Base-by-base conservation (phyloP, 371 early-diverging fungal genomes). In the Zychaea mexicana region DNA sequence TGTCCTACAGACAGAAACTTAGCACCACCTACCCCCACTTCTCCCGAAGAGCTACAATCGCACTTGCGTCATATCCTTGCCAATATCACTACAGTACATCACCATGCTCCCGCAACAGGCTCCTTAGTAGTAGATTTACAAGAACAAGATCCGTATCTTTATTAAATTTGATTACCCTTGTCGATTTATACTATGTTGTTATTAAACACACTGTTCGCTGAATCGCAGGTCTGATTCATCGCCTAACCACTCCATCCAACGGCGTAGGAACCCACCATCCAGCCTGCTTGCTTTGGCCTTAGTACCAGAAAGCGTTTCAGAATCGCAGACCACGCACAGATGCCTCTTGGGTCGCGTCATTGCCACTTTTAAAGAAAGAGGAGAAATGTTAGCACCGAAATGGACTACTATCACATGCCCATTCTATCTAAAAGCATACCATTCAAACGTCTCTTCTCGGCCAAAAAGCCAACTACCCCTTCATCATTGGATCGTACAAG, bases 311-410 rank as follows among this genome's bases (percentile, higher is more conserved):
- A 90, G 67, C 0, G 90, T 90, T 42, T 87, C 85, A 7, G 85
- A 83, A 76, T 97, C 91, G 26, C 93, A 93, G 21, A 99, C 83
- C 1, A 99, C 84, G 72, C 92, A 91, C 38, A 97, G 69, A 60
- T 96, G 96, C 45, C 95, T 79, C 62, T 91, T 92, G 22, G 97
- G 92, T 13, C 99, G 81, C 28, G 98, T 98, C 69, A 99, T 85
- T 7, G 96, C 96, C 46, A 98, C 97, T 82, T n/a, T n/a, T n/a
- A n/a, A n/a, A n/a, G n/a, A n/a, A n/a, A n/a, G n/a, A n/a, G n/a
- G n/a, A n/a, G n/a, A n/a, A n/a, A n/a, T n/a, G n/a, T n/a, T n/a
- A n/a, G n/a, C n/a, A n/a, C n/a, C n/a, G n/a, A n/a, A n/a, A n/a
- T n/a, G n/a, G n/a, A n/a, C n/a, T n/a, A n/a, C n/a, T n/a, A n/a